Evolutionary conservation across 2,329 filamentous ascomycete genomes (phyloP), one percentile per base, ranked within the genome.

Genomic region (Fusarium proliferatum): DNA sequence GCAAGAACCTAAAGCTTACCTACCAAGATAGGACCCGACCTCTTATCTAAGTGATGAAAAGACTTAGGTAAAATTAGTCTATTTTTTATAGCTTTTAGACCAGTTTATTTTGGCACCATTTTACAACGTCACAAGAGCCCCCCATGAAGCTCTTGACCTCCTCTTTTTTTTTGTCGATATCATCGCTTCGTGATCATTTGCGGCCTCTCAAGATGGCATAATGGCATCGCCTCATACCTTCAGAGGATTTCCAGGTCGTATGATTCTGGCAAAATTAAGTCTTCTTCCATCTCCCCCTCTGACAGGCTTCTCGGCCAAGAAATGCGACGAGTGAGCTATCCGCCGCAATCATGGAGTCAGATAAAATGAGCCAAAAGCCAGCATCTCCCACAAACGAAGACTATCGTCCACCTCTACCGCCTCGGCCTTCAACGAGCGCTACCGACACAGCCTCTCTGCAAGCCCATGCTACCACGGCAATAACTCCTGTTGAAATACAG

Each of bases 401-500:
- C 63, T 83, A 82, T 26, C 87, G 86, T 61, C 88, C 88, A 71
- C 88, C 88, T 60, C 84, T 90, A 59, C 89, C 88, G n/a, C 87
- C 88, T 34, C 85, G 88, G 64, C 85, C 85, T 52, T 73, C 80
- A 28, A 82, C 81, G 33, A 82, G 78, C 48, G 75, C 81, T 45
- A 53, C 83, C 69, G 80, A 87, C 69, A 15, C 83, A 51, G 75
- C 82, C 82, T 71, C 82, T 81, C 78, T 86, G 61, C 86, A 85
- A 72, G 91, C 92, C 4, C 91, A 90, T 67, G 90, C 96, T 53
- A 98, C 95, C 7, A 98, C 95, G 2, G 95, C 95, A 15, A 79
- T 98, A 19, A 96, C 94, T 1, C 88, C 94, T 21, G 88, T 95
- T 70, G 95, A 96, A 74, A 92, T 95, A 62, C 92, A 94, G 76